Percentiles rank a stretch among this genome's conserved stretches.
These are phyloP conservation scores for Pochonia chlamydosporia DNA, from an alignment of 2,329 filamentous ascomycete genomes.

Conservation along the genomic window DNA sequence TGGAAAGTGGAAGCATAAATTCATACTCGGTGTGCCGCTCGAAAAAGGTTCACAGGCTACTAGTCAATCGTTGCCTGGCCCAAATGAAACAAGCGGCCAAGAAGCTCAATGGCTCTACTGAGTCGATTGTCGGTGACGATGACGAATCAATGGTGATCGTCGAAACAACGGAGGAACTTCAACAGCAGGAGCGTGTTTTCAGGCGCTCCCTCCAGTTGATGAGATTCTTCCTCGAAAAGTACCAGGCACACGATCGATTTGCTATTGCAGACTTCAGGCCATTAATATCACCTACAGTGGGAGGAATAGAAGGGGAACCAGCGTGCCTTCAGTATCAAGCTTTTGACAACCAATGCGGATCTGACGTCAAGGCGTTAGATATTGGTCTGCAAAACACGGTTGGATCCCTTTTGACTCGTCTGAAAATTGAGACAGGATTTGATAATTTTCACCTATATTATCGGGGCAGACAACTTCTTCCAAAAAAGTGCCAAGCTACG, in stretches of 20 bases:
- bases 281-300: constrained; percentile 44
- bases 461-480: constrained; percentile 58
- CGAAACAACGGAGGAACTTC: constrained; percentile 39
- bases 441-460: constrained; percentile 70
- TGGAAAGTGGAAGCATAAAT: constrained; percentile 49
- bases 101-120: constrained; percentile 41
- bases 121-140: constrained; percentile 36
- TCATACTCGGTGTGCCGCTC: constrained; percentile 44
- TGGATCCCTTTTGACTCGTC: constrained; percentile 59
- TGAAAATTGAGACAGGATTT: constrained; percentile 68
- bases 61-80: constrained; percentile 68
- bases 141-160: constrained; percentile 49
- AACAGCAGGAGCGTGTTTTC: constrained; percentile 53
- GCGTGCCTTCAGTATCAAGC: constrained; percentile 69
- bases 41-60: constrained; percentile 56
- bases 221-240: constrained; percentile 58
- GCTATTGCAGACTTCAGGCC: constrained; percentile 52
- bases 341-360: constrained; percentile 56
- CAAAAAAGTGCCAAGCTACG: constrained; percentile 52
- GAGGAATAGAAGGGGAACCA: constrained; percentile 54
- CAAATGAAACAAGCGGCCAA: constrained; percentile 61
- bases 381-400: constrained; percentile 69
- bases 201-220: constrained; percentile 64
- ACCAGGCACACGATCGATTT: constrained; percentile 56
- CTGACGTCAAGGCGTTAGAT: constrained; percentile 53